These are phyloP conservation scores for Alternaria gaisen DNA, from an alignment of 2,329 filamentous ascomycete species.

Conservation along the genomic window DNA sequence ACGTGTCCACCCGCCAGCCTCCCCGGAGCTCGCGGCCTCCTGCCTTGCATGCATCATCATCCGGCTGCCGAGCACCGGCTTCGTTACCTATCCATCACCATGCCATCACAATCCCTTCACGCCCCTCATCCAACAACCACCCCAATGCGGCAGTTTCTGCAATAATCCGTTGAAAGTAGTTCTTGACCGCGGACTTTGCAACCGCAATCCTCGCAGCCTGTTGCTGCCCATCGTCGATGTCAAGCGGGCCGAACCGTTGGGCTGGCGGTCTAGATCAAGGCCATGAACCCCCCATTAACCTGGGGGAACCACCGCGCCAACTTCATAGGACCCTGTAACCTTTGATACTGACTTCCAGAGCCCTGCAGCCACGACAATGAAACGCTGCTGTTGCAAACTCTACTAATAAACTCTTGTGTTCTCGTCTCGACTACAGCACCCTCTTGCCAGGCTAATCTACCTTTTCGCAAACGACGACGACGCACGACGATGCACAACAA, in stretches of 20 bases:
- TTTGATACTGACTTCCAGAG: neutral
- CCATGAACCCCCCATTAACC: constrained; percentile 5
- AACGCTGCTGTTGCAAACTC: constrained; percentile 4
- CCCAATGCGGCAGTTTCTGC: constrained; percentile 12
- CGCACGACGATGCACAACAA: neutral
- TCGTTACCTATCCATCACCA: neutral
- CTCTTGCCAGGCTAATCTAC: neutral
- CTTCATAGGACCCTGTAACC: neutral
- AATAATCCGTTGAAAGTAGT: constrained; percentile 8
- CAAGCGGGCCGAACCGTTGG: constrained; percentile 20
- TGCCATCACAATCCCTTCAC: neutral
- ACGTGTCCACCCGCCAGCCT: neutral
- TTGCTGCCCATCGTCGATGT: constrained; percentile 7
- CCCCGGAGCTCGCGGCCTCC: neutral
- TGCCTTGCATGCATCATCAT: neutral
- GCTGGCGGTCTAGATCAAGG: constrained; percentile 14
- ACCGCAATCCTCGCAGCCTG: constrained; percentile 15
- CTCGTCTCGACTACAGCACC: neutral
- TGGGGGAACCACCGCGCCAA: neutral
- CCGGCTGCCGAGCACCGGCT: neutral
- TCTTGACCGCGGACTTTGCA: constrained; percentile 9
- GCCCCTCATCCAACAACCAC: neutral
- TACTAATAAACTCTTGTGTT: neutral
- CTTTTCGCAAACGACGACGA: neutral
- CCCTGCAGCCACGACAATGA: neutral